Conservation (phyloP, 2,329 filamentous ascomycete genomes). For the Aspergillus intermedius region DNA sequence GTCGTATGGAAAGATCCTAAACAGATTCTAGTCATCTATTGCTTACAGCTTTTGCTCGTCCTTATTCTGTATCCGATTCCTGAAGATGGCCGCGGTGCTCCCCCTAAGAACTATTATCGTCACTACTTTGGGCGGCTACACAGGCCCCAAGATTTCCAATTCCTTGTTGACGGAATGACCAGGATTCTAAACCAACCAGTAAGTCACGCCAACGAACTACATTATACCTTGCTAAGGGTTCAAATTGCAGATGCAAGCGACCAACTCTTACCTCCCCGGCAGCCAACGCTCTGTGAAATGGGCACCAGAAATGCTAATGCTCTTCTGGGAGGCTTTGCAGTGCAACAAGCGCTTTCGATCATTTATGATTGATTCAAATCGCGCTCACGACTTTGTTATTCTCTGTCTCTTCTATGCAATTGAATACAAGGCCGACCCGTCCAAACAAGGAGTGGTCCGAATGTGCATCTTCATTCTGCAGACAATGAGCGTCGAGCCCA, state of each 20-base stretch:
- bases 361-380: constrained; percentile 93
- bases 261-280: constrained; percentile 79
- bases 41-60: constrained; percentile 80
- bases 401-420: constrained; percentile 88
- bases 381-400: constrained; percentile 87
- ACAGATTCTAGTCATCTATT: constrained; percentile 85
- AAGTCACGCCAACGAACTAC: constrained; percentile 9
- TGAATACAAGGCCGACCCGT: constrained; percentile 75
- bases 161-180: constrained; percentile 90
- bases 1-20: constrained; percentile 87
- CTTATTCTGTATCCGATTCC: constrained; percentile 82
- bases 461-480: constrained; percentile 98
- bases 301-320: constrained; percentile 90
- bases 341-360: constrained; percentile 96
- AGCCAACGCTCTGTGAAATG: constrained; percentile 74
- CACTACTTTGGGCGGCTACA: constrained; percentile 88
- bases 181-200: constrained; percentile 83
- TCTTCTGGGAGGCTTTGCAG: constrained; percentile 95
- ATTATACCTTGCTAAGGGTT: constrained; percentile 7
- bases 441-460: constrained; percentile 84
- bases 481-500: constrained; percentile 85
- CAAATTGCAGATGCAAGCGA: constrained; percentile 62
- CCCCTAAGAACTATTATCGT: constrained; percentile 85
- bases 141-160: constrained; percentile 93
- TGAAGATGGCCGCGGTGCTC: constrained; percentile 58